These are phyloP conservation scores for Gnaphalium uliginosum DNA, from an alignment of 129 eudicot genomes.

Conservation along the genomic window DNA sequence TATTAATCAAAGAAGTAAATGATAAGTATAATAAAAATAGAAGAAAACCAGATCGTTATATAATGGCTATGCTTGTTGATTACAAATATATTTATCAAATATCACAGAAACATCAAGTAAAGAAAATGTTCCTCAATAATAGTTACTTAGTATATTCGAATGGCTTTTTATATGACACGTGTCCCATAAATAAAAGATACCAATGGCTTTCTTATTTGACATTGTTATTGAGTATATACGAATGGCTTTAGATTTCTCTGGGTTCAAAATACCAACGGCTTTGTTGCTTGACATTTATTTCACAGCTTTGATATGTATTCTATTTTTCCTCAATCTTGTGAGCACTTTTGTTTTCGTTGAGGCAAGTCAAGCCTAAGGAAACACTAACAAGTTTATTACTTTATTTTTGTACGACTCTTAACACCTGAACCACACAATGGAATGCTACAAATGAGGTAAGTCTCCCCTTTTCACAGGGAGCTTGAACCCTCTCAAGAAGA, in stretches of 20 bases:
- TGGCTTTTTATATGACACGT: not conserved
- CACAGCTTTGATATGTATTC: not conserved
- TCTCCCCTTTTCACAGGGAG: not conserved
- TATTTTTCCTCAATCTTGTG: not conserved
- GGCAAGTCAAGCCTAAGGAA: conserved; percentile 5
- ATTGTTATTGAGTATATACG: not conserved
- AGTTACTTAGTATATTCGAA: not conserved
- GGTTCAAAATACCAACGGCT: not conserved
- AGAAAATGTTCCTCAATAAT: not conserved
- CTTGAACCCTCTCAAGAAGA: not conserved
- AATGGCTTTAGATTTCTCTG: not conserved
- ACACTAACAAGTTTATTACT: not conserved
- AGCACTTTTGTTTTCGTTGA: not conserved
- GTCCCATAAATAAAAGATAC: not conserved
- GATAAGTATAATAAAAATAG: not conserved
- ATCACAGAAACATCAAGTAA: not conserved
- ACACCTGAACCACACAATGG: not conserved
- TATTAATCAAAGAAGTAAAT: too few relatives aligned
- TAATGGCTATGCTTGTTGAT: not conserved
- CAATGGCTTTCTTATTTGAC: not conserved
- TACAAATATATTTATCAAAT: not conserved
- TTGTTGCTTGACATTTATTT: not conserved
- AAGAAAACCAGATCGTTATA: not conserved
- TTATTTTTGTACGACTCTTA: not conserved
- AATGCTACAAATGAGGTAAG: not conserved